phyloP scores from a whole-genome alignment of 2,329 filamentous ascomycete genomes.

The Xylariomycetidae sp. region DNA sequence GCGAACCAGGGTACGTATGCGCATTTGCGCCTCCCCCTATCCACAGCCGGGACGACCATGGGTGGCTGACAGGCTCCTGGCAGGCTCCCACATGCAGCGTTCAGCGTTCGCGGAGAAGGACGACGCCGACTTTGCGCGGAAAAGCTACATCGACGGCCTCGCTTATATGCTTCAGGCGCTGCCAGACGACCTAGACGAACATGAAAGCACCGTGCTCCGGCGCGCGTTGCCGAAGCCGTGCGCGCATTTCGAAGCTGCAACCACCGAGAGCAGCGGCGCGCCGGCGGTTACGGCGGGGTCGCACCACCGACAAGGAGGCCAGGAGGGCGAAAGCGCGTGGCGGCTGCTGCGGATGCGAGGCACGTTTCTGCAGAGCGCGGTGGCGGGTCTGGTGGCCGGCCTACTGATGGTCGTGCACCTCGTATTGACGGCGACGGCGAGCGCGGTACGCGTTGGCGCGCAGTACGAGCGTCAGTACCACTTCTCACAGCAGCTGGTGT shows the following conservation, averaged over 20 bases:
- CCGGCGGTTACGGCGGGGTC: no score
- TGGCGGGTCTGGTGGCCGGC: slow-evolving; percentile 51
- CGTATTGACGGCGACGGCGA: slow-evolving; percentile 50
- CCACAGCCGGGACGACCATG: no score
- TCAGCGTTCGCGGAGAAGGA: slow-evolving; percentile 27
- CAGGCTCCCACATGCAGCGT: slow-evolving; percentile 20
- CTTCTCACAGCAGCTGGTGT: slow-evolving; percentile 53
- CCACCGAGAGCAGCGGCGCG: no score
- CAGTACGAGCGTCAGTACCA: slow-evolving; percentile 61
- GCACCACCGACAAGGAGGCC: neutral
- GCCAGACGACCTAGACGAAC: slow-evolving; percentile 48
- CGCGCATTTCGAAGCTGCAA: slow-evolving; percentile 4
- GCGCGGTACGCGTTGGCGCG: slow-evolving; percentile 48
- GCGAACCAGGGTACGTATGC: slow-evolving; percentile 23
- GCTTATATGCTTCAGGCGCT: slow-evolving; percentile 59
- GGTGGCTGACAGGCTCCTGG: neutral
- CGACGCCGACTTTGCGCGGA: slow-evolving; percentile 45
- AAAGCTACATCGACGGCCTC: slow-evolving; percentile 58
- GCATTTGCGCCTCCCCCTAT: no score
- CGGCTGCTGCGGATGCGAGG: neutral
- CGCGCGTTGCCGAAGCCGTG: slow-evolving; percentile 40
- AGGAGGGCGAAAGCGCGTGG: slow-evolving; percentile 9
- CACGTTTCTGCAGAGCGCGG: slow-evolving; percentile 50
- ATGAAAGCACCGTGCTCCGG: slow-evolving; percentile 47
- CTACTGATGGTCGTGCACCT: slow-evolving; percentile 54